phyloP scores from a whole-genome alignment of 2,329 filamentous ascomycete genomes.

The Zarea fungicola region DNA sequence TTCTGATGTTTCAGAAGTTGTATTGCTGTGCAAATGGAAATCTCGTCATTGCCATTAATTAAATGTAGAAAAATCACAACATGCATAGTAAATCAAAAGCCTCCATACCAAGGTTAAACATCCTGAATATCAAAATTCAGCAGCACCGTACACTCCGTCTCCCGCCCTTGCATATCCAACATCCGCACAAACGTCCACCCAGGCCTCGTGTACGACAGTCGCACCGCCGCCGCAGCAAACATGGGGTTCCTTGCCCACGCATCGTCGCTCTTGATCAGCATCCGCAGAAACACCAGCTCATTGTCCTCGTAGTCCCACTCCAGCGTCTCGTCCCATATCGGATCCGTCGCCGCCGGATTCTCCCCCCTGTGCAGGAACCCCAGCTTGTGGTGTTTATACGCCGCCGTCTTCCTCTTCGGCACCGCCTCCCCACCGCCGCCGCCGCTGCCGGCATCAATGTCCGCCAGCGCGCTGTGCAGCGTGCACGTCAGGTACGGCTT shows the following conservation, averaged over 20 bases:
- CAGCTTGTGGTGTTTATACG: conserved; percentile 54
- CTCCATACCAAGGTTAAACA: conserved; percentile 13
- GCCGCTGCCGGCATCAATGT: conserved; percentile 25
- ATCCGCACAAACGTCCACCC: conserved; percentile 62
- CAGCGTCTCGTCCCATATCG: conserved; percentile 60
- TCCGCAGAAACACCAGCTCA: conserved; percentile 58
- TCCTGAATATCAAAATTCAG: conserved; percentile 55
- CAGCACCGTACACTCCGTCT: conserved; percentile 58
- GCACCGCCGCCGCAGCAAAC: conserved; percentile 55
- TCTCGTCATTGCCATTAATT: neutral
- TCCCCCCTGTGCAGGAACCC: conserved; percentile 53
- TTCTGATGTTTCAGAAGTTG: too few relatives aligned
- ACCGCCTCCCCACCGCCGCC: conserved; percentile 20
- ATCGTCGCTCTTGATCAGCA: conserved; percentile 64
- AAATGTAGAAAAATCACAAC: neutral
- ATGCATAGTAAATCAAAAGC: neutral
- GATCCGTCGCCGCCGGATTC: conserved; percentile 54
- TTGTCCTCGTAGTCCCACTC: conserved; percentile 66
- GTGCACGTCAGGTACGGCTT: conserved; percentile 62
- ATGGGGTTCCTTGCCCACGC: conserved; percentile 57
- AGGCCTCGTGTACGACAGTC: conserved; percentile 49
- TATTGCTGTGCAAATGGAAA: too few relatives aligned
- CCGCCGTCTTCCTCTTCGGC: conserved; percentile 56
- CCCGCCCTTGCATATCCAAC: conserved; percentile 58
- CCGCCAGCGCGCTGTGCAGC: conserved; percentile 52